phyloP scores from a whole-genome alignment of 176 grass and related monocot genomes.

The Panicum miliaceum region DNA sequence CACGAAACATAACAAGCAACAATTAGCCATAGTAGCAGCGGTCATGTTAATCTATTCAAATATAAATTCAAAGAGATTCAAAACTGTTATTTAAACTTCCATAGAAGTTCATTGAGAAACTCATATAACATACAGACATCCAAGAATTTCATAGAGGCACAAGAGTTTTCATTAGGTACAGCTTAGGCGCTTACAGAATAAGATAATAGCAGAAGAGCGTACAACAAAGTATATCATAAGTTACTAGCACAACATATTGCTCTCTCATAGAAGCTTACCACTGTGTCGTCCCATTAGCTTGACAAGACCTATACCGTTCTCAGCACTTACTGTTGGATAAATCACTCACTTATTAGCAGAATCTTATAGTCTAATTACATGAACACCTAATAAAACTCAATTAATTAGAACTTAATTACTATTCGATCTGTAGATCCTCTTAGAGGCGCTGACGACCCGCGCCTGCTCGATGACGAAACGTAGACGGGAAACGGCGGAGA shows the following conservation, averaged over 20 bases:
- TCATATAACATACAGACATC: neutral
- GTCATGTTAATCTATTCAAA: neutral
- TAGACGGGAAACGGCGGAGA: too few species aligned
- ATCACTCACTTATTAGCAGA: too few species aligned
- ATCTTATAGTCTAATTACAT: too few species aligned
- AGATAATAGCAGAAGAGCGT: neutral
- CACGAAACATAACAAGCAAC: neutral
- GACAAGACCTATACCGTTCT: conserved; percentile 93
- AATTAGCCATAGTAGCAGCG: conserved; percentile 21
- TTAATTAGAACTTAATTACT: too few species aligned
- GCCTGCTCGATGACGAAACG: too few species aligned
- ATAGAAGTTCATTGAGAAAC: neutral
- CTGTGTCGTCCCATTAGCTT: conserved; percentile 98
- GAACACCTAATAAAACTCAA: too few species aligned
- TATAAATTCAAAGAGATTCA: conserved; percentile 2
- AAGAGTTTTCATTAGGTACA: neutral
- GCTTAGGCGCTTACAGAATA: conserved; percentile 25
- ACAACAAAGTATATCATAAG: neutral
- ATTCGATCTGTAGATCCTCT: too few species aligned
- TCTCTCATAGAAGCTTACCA: conserved; percentile 53
- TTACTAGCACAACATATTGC: conserved; percentile 6
- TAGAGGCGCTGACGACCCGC: too few species aligned
- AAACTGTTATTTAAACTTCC: neutral
- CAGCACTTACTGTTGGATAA: too few species aligned
- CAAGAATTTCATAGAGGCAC: conserved; percentile 11